Percentiles rank a stretch among this genome's conserved stretches.
These are phyloP conservation scores for Lactifluus volemus DNA, from an alignment of 768 basidiomycete genomes.

Conservation along the genomic window DNA sequence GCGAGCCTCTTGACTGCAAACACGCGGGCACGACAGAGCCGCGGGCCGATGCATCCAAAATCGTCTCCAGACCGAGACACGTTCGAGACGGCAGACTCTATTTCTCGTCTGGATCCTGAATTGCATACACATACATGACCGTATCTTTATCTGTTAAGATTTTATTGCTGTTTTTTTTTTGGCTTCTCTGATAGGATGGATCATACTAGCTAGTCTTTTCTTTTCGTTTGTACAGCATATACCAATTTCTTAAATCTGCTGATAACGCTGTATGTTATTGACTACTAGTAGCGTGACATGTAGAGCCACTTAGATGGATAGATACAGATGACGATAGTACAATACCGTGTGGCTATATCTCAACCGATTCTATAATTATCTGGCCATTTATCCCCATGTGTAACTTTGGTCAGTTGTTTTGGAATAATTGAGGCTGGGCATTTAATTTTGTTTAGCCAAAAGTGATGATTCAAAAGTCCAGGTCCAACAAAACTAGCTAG, in stretches of 20 bases:
- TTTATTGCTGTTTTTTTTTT: not conserved
- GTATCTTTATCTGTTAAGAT: not conserved
- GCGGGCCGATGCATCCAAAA: constrained; percentile 24
- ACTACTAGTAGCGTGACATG: not conserved
- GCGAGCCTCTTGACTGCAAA: constrained; percentile 3
- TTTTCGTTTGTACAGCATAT: not conserved
- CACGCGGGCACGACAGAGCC: constrained; percentile 26
- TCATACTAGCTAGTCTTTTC: not conserved
- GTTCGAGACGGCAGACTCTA: constrained; percentile 54
- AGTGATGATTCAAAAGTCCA: too few species aligned
- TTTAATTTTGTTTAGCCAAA: too few species aligned
- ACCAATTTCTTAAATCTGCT: not conserved
- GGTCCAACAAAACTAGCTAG: not conserved
- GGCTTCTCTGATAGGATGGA: not conserved
- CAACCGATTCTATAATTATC: too few species aligned
- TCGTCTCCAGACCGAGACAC: constrained; percentile 30
- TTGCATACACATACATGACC: constrained; percentile 22
- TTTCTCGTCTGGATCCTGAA: constrained; percentile 24
- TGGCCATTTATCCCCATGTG: too few species aligned
- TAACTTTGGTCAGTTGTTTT: too few species aligned
- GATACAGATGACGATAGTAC: not conserved
- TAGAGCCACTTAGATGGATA: not conserved
- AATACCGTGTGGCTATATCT: not conserved
- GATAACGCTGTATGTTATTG: not conserved
- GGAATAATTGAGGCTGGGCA: too few species aligned